These are phyloP conservation scores for Diaporthe helianthi DNA, from an alignment of 2,329 filamentous ascomycete genomes.

Conservation along the genomic window DNA sequence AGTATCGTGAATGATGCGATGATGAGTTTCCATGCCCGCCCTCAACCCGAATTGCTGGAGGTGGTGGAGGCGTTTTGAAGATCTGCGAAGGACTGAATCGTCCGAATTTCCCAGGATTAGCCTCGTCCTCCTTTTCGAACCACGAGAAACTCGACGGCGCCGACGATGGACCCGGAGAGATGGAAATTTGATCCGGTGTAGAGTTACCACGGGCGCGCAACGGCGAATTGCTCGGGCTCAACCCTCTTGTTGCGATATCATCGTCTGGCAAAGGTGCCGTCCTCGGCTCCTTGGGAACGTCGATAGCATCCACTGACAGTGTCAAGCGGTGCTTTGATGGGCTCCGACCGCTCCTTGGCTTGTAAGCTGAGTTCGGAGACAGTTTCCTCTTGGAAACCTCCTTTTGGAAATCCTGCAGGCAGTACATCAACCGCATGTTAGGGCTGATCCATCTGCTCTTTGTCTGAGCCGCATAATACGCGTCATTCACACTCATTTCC, in stretches of 20 bases:
- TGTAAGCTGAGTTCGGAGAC: slow-evolving; percentile 53
- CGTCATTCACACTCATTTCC: slow-evolving; percentile 78
- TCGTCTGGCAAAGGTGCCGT: slow-evolving; percentile 68
- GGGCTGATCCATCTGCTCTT: slow-evolving; percentile 89
- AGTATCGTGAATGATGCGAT: slow-evolving; percentile 24
- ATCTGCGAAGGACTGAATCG: slow-evolving; percentile 48
- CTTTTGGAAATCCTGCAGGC: slow-evolving; percentile 81
- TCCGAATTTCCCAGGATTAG: slow-evolving; percentile 48
- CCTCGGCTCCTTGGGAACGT: slow-evolving; percentile 62
- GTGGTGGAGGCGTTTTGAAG: slow-evolving; percentile 46
- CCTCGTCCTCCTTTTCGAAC: slow-evolving; percentile 56
- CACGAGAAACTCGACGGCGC: slow-evolving; percentile 70
- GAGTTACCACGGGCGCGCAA: slow-evolving; percentile 60
- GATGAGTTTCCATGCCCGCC: slow-evolving; percentile 40
- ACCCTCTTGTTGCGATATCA: slow-evolving; percentile 50
- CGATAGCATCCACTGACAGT: slow-evolving; percentile 65
- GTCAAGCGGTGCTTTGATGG: slow-evolving; percentile 67
- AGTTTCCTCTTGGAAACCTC: slow-evolving; percentile 61
- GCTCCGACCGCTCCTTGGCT: slow-evolving; percentile 59
- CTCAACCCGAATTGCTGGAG: slow-evolving; percentile 47
- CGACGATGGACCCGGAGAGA: slow-evolving; percentile 70
- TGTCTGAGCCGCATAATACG: slow-evolving; percentile 80
- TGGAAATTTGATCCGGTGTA: slow-evolving; percentile 55
- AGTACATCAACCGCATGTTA: slow-evolving; percentile 93
- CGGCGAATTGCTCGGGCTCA: slow-evolving; percentile 51